Evolutionary conservation across 257 asterid genomes (phyloP), one percentile per base, ranked within the genome.

Genomic region (Penstemon eatonii): DNA sequence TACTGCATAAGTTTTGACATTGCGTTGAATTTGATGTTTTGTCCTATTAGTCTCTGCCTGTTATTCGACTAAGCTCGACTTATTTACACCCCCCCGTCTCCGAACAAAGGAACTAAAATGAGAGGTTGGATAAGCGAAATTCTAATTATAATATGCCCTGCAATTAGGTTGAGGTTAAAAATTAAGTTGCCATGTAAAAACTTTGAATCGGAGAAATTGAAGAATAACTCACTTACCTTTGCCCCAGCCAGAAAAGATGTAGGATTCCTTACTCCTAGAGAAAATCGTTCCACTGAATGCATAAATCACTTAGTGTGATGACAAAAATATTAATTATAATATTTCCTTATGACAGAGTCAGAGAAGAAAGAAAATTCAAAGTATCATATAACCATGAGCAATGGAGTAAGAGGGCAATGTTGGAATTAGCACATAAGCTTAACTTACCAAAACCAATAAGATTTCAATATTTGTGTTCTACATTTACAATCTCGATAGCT

Each of bases 221-320:
- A 61, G 65, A 70, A 65, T 54, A 40, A 53, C 81, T 55, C 45
- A 80, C 91, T 69, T 40, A 91, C 97, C 95, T 82, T 84, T 60
- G 95, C 89, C 44, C 98, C 98, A 42, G 98, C 96, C 43, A 91
- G 81, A 75, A 91, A 91, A 63, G 98, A 87, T 5, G 96, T 91
- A 41, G 98, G 96, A 69, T 91, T 91, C 77, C 96, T 83, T 68
- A 85, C 95, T 66, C 95, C 98, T 41, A 91, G 71, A 56, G 98
- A 91, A 76, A 91, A 89, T 50, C 96, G 80, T 74, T 91, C 98
- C 53, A 91, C 98, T 91, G 95, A 82, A 73, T 44, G 65, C 52
- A 76, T 38, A 41, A 66, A 71, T 66, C 49, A 54, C 44, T 49
- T 38, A 63, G 47, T 52, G 38, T 19, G 44, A 12, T n/a, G 61